Evolutionary conservation across 2,329 filamentous ascomycete species (phyloP).

Genomic region (Penicillium thymicola): DNA sequence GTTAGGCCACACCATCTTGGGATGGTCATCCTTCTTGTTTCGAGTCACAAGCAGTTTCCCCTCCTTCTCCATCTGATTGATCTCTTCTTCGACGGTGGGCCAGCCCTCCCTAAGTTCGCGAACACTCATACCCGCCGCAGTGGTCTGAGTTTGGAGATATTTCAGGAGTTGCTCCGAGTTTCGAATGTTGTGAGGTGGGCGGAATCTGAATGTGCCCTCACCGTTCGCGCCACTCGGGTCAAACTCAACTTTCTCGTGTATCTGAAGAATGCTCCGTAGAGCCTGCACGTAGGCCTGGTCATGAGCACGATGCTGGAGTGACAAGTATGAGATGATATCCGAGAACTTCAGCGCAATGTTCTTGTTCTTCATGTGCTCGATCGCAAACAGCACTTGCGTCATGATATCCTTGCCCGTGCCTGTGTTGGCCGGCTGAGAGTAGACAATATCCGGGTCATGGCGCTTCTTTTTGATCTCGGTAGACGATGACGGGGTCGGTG

Average conservation of each 20-base stretch:
- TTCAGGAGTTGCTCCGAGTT: slow-evolving; percentile 72
- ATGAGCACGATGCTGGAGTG: slow-evolving; percentile 62
- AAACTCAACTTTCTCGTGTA: slow-evolving; percentile 61
- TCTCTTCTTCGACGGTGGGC: slow-evolving; percentile 75
- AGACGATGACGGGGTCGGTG: slow-evolving; percentile 31
- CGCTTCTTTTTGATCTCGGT: slow-evolving; percentile 57
- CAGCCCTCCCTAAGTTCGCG: slow-evolving; percentile 96
- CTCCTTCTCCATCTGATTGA: slow-evolving; percentile 72
- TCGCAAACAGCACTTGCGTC: slow-evolving; percentile 83
- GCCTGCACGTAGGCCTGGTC: slow-evolving; percentile 56
- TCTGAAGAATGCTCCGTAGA: slow-evolving; percentile 66
- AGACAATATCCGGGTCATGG: slow-evolving; percentile 55
- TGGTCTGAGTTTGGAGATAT: slow-evolving; percentile 76
- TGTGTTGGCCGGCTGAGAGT: slow-evolving; percentile 73
- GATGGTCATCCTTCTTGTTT: slow-evolving; percentile 87
- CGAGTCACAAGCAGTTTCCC: slow-evolving; percentile 81
- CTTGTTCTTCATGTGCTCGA: slow-evolving; percentile 75
- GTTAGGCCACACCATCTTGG: slow-evolving; percentile 84
- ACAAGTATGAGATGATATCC: slow-evolving; percentile 78
- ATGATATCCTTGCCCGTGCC: slow-evolving; percentile 76
- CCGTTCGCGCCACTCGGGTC: slow-evolving; percentile 60
- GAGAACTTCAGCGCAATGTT: slow-evolving; percentile 66
- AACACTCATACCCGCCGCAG: slow-evolving; percentile 75
- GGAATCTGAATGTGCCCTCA: slow-evolving; percentile 75
- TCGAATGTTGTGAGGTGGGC: slow-evolving; percentile 78